A percentile compares a stretch with the other conserved stretches of the same genome.
phyloP scores from a whole-genome alignment of 176 grass and related monocot species.

The Aegilops bicornis region DNA sequence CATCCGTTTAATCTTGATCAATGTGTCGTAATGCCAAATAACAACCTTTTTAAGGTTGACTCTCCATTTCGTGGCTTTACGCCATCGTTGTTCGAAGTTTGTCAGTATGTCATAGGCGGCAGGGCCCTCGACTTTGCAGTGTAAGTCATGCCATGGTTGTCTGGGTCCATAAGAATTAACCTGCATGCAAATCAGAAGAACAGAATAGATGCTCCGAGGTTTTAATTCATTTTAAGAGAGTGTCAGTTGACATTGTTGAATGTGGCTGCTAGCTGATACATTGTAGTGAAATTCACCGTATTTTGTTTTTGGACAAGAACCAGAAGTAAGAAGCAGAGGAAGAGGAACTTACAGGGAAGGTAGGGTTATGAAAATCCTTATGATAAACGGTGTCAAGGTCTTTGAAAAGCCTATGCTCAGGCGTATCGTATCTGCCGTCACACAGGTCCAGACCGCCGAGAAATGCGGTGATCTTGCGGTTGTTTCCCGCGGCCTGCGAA shows the following conservation, averaged over 20 bases:
- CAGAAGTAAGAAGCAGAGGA: too few species aligned
- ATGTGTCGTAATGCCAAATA: constrained; percentile 69
- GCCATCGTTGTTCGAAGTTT: constrained; percentile 94
- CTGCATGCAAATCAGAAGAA: constrained; percentile 30
- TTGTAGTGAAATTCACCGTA: not conserved
- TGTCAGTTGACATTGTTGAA: not conserved
- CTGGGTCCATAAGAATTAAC: constrained; percentile 56
- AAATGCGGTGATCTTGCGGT: constrained; percentile 89
- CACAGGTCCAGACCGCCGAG: constrained; percentile 93
- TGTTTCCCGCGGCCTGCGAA: constrained; percentile 73
- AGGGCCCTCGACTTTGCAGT: constrained; percentile 91
- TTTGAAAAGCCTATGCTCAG: constrained; percentile 76
- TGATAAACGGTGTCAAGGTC: constrained; percentile 73
- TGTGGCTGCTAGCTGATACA: not conserved
- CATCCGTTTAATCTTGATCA: constrained; percentile 79
- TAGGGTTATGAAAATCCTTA: constrained; percentile 90
- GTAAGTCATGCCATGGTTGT: constrained; percentile 92
- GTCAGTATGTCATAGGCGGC: constrained; percentile 82
- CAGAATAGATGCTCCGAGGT: not conserved
- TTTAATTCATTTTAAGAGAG: not conserved
- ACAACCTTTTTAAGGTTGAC: constrained; percentile 65
- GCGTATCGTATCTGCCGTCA: constrained; percentile 92
- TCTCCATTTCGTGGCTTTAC: constrained; percentile 74
- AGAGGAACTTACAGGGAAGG: constrained; percentile 56
- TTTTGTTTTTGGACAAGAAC: too few species aligned